A percentile compares a stretch with the other conserved stretches of the same genome.
Evolutionary conservation across 768 basidiomycete genomes (phyloP).

Genomic region (Botryobasidium botryosum): DNA sequence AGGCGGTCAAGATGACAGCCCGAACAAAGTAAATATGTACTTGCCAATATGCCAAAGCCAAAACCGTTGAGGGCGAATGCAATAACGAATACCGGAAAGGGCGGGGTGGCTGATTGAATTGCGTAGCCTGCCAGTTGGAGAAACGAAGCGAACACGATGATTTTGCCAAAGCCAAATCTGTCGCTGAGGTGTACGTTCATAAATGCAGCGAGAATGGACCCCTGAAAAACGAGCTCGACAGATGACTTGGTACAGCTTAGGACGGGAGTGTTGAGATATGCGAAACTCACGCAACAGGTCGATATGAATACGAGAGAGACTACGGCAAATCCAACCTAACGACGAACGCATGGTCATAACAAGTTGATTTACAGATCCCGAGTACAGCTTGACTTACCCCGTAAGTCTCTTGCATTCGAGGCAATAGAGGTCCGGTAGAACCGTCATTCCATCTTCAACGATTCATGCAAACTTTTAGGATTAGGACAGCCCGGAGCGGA

Average conservation of each 20-base stretch:
- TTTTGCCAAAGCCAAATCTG: conserved; percentile 32
- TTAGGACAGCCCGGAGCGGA: too few relatives aligned
- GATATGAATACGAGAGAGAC: conserved; percentile 48
- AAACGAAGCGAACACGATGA: conserved; percentile 18
- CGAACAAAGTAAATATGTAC: background rate
- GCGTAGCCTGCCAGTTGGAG: conserved; percentile 20
- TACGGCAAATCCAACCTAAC: conserved; percentile 31
- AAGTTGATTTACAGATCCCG: background rate
- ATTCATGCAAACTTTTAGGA: too few relatives aligned
- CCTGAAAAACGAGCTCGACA: conserved; percentile 20
- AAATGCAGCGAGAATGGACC: conserved; percentile 31
- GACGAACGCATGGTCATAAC: background rate
- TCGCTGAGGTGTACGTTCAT: conserved; percentile 32
- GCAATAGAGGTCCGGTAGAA: conserved; percentile 28
- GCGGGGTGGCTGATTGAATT: conserved; percentile 26
- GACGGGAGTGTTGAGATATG: background rate
- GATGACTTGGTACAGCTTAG: background rate
- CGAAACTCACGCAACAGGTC: conserved; percentile 17
- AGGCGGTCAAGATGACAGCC: background rate
- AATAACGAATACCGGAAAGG: conserved; percentile 30
- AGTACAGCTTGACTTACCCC: conserved; percentile 19
- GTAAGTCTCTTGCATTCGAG: conserved; percentile 45
- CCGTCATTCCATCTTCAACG: too few relatives aligned
- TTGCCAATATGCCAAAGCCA: conserved; percentile 31
- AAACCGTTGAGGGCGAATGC: conserved; percentile 29